These are phyloP conservation scores for Colletotrichum sojae DNA, from an alignment of 2,329 filamentous ascomycete genomes.

Conservation along the genomic window DNA sequence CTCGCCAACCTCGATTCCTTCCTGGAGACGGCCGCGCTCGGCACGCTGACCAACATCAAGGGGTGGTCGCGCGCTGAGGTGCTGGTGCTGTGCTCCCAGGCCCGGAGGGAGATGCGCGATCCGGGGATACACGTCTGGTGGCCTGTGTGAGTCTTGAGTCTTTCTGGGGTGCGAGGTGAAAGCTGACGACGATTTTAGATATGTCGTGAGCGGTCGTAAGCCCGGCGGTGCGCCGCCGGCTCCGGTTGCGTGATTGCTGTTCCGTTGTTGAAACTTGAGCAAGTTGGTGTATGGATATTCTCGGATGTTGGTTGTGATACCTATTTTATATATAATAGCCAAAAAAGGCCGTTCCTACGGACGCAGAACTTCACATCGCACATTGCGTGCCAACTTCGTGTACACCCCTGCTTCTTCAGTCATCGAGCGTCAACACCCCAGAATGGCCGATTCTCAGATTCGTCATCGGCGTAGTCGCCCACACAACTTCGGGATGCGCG, in stretches of 20 bases:
- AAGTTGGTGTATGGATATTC: too few relatives aligned
- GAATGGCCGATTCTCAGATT: conserved; percentile 15
- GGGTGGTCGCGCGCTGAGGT: conserved; percentile 53
- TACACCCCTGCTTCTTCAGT: neutral
- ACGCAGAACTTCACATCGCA: too few relatives aligned
- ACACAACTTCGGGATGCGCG: conserved; percentile 25
- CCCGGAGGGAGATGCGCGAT: conserved; percentile 45
- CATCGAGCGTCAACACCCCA: neutral
- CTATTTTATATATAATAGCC: neutral
- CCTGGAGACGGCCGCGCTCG: conserved; percentile 53
- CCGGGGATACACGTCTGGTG: conserved; percentile 47
- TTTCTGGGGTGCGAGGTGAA: neutral
- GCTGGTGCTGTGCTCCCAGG: conserved; percentile 43
- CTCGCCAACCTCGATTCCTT: conserved; percentile 50
- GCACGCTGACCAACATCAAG: conserved; percentile 53
- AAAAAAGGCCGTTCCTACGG: too few relatives aligned
- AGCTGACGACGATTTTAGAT: neutral
- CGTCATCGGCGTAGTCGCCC: neutral
- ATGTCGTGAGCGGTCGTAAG: conserved; percentile 29
- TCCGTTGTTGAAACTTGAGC: too few relatives aligned
- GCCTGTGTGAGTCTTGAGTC: conserved; percentile 33
- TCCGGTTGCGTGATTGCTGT: neutral
- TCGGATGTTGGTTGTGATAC: neutral
- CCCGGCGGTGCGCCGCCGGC: neutral
- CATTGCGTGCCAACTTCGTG: neutral